Evolutionary conservation across 495 filamentous ascomycete genomes (phyloP), one percentile per base, ranked within the genome.

Genomic region (Tuber aestivum): DNA sequence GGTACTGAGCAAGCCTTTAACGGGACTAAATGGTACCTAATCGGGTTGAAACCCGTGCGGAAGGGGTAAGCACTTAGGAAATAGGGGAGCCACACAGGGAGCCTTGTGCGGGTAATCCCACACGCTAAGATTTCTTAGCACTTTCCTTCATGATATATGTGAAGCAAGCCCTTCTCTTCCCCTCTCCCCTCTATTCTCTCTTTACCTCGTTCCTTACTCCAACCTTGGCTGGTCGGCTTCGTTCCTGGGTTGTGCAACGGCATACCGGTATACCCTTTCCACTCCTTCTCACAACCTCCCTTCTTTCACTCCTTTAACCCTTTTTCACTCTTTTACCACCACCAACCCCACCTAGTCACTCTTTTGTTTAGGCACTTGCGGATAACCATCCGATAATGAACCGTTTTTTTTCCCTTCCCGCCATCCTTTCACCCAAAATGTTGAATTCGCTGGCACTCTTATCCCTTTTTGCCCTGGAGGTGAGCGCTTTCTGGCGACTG

Each of bases 401-500:
- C 27, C 35, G 14, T 18, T 35, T 35, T 35, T 65, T 10, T 65
- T 20, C 6, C 20, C 4, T 14, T 9, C 2, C 27, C 4, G 0
- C 56, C 4, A 0, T 35, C 56, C 6, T 65, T 14, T 35, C 56
- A 65, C 7, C 3, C 27, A 35, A 35, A 65, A 82, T 82, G 76
- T 72, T 78, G 68, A 73, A 56, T 41, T 70, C 72, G 65, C 70
- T 82, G 27, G 70, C 68, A 27, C 38, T 78, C 40, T 48, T 81
- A 27, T 77, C 79, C 2, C 70, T 83, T 56, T 74, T 83, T 70
- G 82, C 79, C 76, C 76, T 80, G 76, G 79, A 81, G 79, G 79
- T 79, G 72, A 80, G 73, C 78, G 94, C 92, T 48, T 97, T 97
- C 84, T 97, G 93, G 93, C 93, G 94, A 84, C 89, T 97, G 86